A percentile compares a stretch with the other conserved stretches of the same genome.
phyloP scores from a whole-genome alignment of 352 stramenopile genomes.

The Globisporangium barbulae region DNA sequence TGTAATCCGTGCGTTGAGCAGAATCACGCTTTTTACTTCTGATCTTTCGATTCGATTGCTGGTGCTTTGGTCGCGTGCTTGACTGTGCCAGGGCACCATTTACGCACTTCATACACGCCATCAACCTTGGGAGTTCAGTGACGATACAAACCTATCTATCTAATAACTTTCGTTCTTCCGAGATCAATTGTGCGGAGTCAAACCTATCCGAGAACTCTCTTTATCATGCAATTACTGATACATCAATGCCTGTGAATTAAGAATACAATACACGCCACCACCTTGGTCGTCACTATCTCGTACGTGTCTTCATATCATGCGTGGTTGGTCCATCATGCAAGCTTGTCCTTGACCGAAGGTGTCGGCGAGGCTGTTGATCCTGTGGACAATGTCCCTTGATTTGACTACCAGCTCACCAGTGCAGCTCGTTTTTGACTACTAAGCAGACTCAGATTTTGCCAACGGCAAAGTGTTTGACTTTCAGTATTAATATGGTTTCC shows the following conservation, averaged over 20 bases:
- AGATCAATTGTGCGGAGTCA: constrained; percentile 33
- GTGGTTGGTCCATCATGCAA: too few relatives aligned
- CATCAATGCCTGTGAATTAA: background rate
- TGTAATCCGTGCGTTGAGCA: constrained; percentile 62
- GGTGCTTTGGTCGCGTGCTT: constrained; percentile 1
- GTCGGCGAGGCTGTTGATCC: too few relatives aligned
- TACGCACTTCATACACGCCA: background rate
- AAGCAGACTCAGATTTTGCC: too few relatives aligned
- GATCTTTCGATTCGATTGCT: constrained; percentile 26
- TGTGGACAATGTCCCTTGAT: too few relatives aligned
- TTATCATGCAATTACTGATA: background rate
- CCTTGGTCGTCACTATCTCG: too few relatives aligned
- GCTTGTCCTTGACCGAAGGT: too few relatives aligned
- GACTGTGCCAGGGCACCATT: background rate
- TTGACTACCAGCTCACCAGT: too few relatives aligned
- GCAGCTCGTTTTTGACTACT: too few relatives aligned
- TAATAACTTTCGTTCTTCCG: constrained; percentile 90
- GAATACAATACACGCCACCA: background rate
- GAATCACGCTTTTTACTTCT: constrained; percentile 74
- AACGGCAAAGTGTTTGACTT: too few relatives aligned
- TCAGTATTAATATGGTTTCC: too few relatives aligned
- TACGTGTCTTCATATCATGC: too few relatives aligned
- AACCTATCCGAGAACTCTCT: constrained; percentile 16
- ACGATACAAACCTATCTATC: constrained; percentile 67
- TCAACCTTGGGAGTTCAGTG: constrained; percentile 38